Conservation (phyloP, 2,329 filamentous ascomycete species). For the Lecanicillium sp. region DNA sequence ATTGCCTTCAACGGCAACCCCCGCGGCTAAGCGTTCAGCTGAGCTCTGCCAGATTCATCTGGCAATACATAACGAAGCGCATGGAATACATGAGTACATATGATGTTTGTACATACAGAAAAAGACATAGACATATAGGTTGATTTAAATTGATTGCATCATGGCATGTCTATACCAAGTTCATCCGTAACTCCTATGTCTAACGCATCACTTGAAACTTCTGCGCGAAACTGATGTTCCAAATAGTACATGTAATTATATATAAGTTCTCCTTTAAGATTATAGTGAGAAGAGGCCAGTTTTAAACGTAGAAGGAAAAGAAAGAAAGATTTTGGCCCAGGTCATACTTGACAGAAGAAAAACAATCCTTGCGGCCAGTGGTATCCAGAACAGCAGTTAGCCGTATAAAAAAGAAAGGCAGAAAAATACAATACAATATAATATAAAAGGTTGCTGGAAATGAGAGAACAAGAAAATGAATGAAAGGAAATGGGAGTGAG, state of each 20-base stretch:
- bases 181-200: not conserved
- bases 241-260: not conserved
- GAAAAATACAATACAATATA: conserved; percentile 9
- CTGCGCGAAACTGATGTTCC: not conserved
- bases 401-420: conserved; percentile 20
- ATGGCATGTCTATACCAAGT: not conserved
- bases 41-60: no score
- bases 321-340: not conserved
- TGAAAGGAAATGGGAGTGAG: conserved; percentile 11
- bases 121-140: not conserved
- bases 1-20: conserved; percentile 14
- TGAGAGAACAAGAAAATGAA: conserved; percentile 14
- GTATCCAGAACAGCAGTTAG: conserved; percentile 34
- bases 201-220: no score
- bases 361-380: conserved; percentile 13
- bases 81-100: not conserved
- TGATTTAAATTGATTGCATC: not conserved
- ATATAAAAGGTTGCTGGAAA: conserved; percentile 13
- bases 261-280: not conserved
- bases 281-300: not conserved
- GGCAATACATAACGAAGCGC: not conserved
- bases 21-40: not conserved
- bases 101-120: not conserved
- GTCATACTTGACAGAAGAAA: not conserved
- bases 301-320: not conserved